phyloP scores from a whole-genome alignment of 345 rosid species.

The Gossypium mustelinum region DNA sequence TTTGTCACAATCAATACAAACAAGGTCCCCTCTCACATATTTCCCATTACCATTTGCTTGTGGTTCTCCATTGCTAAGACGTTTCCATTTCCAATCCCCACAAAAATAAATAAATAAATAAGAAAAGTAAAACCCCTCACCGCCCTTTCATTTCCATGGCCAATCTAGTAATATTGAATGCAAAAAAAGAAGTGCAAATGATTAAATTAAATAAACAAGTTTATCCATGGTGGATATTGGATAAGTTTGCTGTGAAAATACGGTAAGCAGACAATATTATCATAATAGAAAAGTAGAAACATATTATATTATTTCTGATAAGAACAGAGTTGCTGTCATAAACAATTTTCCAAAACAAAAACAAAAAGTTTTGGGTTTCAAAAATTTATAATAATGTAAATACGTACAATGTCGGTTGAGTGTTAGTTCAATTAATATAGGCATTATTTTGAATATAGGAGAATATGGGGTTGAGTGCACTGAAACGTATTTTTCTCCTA shows the following conservation, averaged over 20 bases:
- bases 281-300: too few species aligned
- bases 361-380: too few species aligned
- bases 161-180: neutral
- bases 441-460: accelerated
- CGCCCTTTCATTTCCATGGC: neutral
- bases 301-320: too few species aligned
- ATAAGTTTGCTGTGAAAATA: too few species aligned
- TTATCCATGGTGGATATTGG: too few species aligned
- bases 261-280: too few species aligned
- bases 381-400: too few species aligned
- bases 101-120: neutral
- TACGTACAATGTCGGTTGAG: accelerated
- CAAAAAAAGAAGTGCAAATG: neutral
- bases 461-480: accelerated
- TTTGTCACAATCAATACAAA: slow-evolving; percentile 1
- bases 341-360: too few species aligned
- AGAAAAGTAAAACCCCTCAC: neutral
- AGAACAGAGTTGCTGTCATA: too few species aligned
- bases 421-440: too few species aligned
- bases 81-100: slow-evolving; percentile 12
- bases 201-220: too few species aligned
- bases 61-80: slow-evolving; percentile 32
- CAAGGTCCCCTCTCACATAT: slow-evolving; percentile 17
- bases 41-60: slow-evolving; percentile 17
- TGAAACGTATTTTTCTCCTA: accelerated